Percentiles rank a stretch among this genome's conserved stretches.
These are phyloP conservation scores for Stagonosporopsis vannaccii DNA, from an alignment of 2,329 filamentous ascomycete species.

Conservation along the genomic window DNA sequence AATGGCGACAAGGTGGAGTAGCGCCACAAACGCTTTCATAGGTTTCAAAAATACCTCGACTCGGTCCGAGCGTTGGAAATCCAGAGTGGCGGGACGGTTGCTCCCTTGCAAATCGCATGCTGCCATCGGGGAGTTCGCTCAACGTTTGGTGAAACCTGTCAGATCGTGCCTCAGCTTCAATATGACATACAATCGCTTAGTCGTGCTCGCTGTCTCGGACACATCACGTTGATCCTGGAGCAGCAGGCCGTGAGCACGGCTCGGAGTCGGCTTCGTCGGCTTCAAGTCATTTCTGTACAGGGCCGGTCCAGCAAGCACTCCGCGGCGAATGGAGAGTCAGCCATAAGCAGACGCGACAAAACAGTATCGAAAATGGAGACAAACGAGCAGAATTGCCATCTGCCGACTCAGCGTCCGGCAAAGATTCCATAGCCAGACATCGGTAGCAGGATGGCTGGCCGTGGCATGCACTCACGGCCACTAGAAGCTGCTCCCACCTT, in stretches of 20 bases:
- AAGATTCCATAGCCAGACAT: constrained; percentile 11
- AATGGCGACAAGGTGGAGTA: constrained; percentile 18
- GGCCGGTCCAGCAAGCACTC: not conserved
- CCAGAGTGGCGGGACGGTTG: constrained; percentile 30
- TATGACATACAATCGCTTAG: not conserved
- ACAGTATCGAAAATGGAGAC: constrained; percentile 1
- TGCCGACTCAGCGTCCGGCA: constrained; percentile 1
- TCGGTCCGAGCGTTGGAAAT: constrained; percentile 10
- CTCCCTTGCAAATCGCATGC: constrained; percentile 28
- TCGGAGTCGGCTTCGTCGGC: not conserved
- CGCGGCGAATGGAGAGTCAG: constrained; percentile 7
- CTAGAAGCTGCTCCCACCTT: constrained; percentile 31
- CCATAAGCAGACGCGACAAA: constrained; percentile 9
- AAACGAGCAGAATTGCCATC: not conserved
- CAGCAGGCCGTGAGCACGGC: not conserved
- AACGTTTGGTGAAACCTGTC: not conserved
- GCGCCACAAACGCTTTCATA: constrained; percentile 27
- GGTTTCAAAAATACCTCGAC: constrained; percentile 27
- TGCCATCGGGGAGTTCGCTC: constrained; percentile 10
- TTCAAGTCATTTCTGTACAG: not conserved
- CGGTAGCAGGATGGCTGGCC: constrained; percentile 5
- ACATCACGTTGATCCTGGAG: not conserved
- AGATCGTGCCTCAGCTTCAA: not conserved
- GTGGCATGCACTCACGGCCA: constrained; percentile 23
- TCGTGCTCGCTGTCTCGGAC: not conserved